Evolutionary conservation across 1,284 basidiomycete species (phyloP).

Genomic region (Rhodotorula sp.): DNA sequence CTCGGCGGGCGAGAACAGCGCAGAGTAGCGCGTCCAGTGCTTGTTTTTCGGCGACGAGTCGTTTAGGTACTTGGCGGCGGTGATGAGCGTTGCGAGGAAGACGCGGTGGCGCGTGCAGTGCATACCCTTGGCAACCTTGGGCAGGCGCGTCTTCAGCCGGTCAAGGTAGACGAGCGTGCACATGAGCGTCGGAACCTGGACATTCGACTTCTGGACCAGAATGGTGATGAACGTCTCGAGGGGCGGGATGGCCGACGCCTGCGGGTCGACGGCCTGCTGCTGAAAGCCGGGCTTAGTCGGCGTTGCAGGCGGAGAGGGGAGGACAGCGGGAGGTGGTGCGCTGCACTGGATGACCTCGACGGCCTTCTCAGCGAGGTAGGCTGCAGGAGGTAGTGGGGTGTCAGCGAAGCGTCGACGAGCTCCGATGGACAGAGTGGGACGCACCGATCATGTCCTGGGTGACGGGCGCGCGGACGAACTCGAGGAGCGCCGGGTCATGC

Average conservation of each 20-base stretch:
- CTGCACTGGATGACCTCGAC: conserved; percentile 60
- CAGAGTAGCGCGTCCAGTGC: conserved; percentile 83
- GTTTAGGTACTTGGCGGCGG: conserved; percentile 96
- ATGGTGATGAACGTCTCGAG: conserved; percentile 85
- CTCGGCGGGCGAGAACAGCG: conserved; percentile 63
- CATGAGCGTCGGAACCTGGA: conserved; percentile 88
- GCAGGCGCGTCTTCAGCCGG: conserved; percentile 76
- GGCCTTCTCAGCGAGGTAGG: conserved; percentile 67
- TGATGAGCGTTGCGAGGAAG: conserved; percentile 92
- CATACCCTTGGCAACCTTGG: conserved; percentile 85
- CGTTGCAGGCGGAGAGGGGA: conserved; percentile 47
- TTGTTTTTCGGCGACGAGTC: conserved; percentile 70
- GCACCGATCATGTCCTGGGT: conserved; percentile 74
- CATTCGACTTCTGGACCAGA: conserved; percentile 81
- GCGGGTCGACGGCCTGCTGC: conserved; percentile 48
- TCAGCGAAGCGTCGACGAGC: neutral
- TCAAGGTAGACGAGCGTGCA: conserved; percentile 93
- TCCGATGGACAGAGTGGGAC: conserved; percentile 8
- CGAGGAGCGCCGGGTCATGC: conserved; percentile 75
- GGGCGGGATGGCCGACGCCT: conserved; percentile 61
- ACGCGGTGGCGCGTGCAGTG: conserved; percentile 91
- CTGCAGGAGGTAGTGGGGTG: conserved; percentile 15
- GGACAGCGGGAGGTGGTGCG: conserved; percentile 34
- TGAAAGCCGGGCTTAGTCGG: conserved; percentile 48
- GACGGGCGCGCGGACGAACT: conserved; percentile 74